Percentiles rank a stretch among this genome's conserved stretches.
phyloP scores from a whole-genome alignment of 108 stramenopile genomes.

The Nannochloropsis oceanica region DNA sequence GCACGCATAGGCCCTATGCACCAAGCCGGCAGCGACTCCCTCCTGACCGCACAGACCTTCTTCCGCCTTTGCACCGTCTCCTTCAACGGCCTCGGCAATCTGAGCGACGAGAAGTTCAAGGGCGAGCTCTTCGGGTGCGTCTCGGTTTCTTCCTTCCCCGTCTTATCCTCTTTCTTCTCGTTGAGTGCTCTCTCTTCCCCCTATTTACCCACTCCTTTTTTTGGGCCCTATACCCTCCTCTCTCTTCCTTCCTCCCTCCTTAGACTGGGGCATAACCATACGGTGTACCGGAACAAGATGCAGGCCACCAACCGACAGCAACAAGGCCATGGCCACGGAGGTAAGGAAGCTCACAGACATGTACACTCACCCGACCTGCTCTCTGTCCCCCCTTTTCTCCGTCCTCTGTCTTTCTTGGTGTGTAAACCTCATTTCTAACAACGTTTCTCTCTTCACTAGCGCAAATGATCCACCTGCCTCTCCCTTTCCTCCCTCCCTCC shows the following conservation, averaged over 20 bases:
- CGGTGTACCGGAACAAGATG: not conserved
- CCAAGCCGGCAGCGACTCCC: constrained; percentile 91
- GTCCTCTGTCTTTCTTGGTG: too few species aligned
- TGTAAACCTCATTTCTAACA: too few species aligned
- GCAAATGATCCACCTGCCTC: too few species aligned
- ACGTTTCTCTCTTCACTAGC: too few species aligned
- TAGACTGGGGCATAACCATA: constrained; percentile 5
- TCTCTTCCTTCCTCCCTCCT: not conserved
- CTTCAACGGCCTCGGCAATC: constrained; percentile 20
- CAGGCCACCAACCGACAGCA: not conserved
- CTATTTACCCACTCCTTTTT: too few species aligned
- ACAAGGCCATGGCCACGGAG: not conserved
- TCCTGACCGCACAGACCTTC: constrained; percentile 87
- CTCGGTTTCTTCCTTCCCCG: not conserved
- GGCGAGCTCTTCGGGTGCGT: constrained; percentile 39
- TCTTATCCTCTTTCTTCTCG: not conserved
- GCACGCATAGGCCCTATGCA: constrained; percentile 93
- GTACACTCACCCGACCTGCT: too few species aligned
- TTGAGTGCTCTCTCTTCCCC: too few species aligned
- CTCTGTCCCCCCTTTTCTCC: too few species aligned
- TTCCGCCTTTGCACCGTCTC: constrained; percentile 38
- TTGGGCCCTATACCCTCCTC: too few species aligned
- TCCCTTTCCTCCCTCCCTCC: too few species aligned
- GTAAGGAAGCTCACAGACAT: not conserved
- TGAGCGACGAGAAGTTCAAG: constrained; percentile 17